phyloP scores from a whole-genome alignment of 2,329 filamentous ascomycete species.

The Hypomyces rosellus region DNA sequence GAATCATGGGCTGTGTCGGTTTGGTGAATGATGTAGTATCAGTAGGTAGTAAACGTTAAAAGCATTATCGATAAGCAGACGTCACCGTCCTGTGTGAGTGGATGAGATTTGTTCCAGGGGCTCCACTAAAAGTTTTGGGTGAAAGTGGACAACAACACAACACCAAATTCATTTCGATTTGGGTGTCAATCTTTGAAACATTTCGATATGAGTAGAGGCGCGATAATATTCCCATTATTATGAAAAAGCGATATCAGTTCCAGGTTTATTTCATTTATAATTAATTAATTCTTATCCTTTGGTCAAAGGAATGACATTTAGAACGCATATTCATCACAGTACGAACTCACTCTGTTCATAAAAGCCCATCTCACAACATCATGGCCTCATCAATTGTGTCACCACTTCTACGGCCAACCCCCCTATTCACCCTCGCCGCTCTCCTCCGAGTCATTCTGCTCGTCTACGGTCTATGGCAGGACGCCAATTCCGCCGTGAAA shows the following conservation, averaged over 20 bases:
- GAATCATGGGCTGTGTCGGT: no score
- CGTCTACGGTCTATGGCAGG: slow-evolving; percentile 86
- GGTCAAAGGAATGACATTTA: not conserved
- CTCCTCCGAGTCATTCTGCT: slow-evolving; percentile 68
- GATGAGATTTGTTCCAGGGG: no score
- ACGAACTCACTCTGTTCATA: slow-evolving; percentile 10
- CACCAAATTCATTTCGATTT: no score
- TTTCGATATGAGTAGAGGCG: not conserved
- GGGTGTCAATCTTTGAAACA: not conserved
- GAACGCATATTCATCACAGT: not conserved
- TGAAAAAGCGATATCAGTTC: not conserved
- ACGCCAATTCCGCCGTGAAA: slow-evolving; percentile 84
- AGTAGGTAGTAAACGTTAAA: no score
- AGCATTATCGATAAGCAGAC: no score
- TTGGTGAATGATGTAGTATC: no score
- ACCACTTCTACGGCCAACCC: slow-evolving; percentile 28
- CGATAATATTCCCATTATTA: not conserved
- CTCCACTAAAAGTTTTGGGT: no score
- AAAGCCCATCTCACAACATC: slow-evolving; percentile 9
- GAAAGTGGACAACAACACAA: no score
- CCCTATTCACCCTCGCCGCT: slow-evolving; percentile 52
- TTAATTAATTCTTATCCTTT: not conserved
- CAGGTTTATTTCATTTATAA: not conserved
- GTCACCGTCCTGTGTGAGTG: no score
- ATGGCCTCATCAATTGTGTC: slow-evolving; percentile 9